These are phyloP conservation scores for Botrytis fragariae DNA, from an alignment of 2,329 filamentous ascomycete genomes.

Conservation along the genomic window DNA sequence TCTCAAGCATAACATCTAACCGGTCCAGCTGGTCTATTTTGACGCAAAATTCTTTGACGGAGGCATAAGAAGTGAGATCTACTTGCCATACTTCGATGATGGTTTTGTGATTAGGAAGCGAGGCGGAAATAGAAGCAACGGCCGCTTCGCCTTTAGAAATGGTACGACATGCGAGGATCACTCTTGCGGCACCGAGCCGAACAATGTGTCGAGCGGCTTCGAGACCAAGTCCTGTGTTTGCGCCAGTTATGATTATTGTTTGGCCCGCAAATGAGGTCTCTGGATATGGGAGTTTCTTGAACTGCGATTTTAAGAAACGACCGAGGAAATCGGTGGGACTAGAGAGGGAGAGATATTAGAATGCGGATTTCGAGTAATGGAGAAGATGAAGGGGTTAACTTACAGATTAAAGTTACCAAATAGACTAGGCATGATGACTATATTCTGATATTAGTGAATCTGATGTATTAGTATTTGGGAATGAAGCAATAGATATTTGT, in stretches of 20 bases:
- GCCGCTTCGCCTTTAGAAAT: constrained; percentile 28
- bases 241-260: constrained; percentile 49
- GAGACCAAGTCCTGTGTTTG: constrained; percentile 50
- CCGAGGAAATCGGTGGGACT: constrained; percentile 27
- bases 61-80: constrained; percentile 49
- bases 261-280: constrained; percentile 27
- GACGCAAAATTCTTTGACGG: constrained; percentile 45
- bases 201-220: constrained; percentile 44
- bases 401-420: constrained; percentile 27
- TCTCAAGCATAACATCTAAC: constrained; percentile 48
- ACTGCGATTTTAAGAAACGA: constrained; percentile 34
- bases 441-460: not conserved
- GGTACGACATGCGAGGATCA: constrained; percentile 32
- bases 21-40: constrained; percentile 42
- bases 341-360: constrained; percentile 6
- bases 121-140: not conserved
- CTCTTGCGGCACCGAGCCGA: constrained; percentile 32
- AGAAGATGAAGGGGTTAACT: constrained; percentile 3
- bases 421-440: constrained; percentile 17
- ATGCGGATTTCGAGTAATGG: not conserved
- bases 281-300: constrained; percentile 32
- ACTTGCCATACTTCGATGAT: constrained; percentile 48
- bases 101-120: constrained; percentile 20
- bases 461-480: not conserved
- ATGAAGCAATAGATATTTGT: not conserved